phyloP scores from a whole-genome alignment of 2,329 filamentous ascomycete genomes.

The Sphaceloma murrayae region DNA sequence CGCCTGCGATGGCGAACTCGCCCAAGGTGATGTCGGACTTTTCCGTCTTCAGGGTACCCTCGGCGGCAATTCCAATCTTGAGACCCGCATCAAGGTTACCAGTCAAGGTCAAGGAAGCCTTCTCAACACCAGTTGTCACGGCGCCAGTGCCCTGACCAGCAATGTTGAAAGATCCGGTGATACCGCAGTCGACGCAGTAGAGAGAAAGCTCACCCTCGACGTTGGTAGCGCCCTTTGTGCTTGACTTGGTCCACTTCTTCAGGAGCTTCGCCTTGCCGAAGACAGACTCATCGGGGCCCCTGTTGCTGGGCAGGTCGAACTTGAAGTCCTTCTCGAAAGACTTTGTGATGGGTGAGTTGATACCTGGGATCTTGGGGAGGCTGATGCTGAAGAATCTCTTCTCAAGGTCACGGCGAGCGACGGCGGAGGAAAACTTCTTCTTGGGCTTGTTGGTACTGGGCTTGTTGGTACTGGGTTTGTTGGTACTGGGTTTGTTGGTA shows the following conservation, averaged over 20 bases:
- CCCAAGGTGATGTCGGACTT: too few species aligned
- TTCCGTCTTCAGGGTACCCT: constrained; percentile 5
- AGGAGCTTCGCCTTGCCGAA: constrained; percentile 5
- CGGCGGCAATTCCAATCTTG: constrained; percentile 4
- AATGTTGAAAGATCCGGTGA: not conserved
- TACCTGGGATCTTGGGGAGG: constrained; percentile 2
- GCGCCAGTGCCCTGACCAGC: not conserved
- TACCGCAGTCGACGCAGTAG: constrained; percentile 15
- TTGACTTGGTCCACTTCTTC: not conserved
- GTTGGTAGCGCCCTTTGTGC: not conserved
- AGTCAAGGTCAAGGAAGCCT: not conserved
- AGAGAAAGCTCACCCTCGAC: not conserved
- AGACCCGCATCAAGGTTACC: constrained; percentile 10
- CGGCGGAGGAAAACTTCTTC: too few species aligned
- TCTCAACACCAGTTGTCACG: constrained; percentile 1
- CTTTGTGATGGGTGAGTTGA: constrained; percentile 3
- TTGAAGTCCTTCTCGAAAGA: not conserved
- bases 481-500: too few species aligned
- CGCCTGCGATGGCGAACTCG: not conserved
- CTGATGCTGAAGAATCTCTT: too few species aligned
- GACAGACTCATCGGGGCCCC: not conserved
- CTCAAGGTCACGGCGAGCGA: too few species aligned
- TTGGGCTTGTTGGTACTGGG: too few species aligned
- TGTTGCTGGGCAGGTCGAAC: not conserved
- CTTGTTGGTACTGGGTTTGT: too few species aligned